phyloP scores from a whole-genome alignment of 768 basidiomycete species.

The Suillus paluster region DNA sequence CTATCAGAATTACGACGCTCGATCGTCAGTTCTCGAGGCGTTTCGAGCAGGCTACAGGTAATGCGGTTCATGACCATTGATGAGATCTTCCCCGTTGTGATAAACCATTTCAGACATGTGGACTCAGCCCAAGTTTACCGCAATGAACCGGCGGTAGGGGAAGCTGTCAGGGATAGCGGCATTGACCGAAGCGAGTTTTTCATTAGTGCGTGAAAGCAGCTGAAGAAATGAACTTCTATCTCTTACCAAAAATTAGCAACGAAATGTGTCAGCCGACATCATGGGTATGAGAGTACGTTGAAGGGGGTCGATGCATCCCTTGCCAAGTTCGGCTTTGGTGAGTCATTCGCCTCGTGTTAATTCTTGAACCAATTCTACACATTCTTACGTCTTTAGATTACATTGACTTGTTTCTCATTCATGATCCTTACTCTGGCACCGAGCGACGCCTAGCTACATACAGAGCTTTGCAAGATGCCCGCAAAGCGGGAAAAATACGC shows the following conservation, averaged over 20 bases:
- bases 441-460: conserved; percentile 72
- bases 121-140: conserved; percentile 75
- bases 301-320: conserved; percentile 66
- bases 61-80: conserved; percentile 7
- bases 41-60: conserved; percentile 70
- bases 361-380: conserved; percentile 1
- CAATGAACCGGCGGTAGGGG: conserved; percentile 66
- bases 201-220: conserved; percentile 55
- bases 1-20: conserved; percentile 65
- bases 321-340: conserved; percentile 60
- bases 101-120: conserved; percentile 54
- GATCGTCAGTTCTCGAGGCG: conserved; percentile 60
- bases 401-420: conserved; percentile 79
- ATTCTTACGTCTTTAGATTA: conserved; percentile 44
- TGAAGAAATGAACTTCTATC: conserved; percentile 4
- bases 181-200: conserved; percentile 65
- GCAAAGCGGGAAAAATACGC: conserved; percentile 65
- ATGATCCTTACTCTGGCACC: conserved; percentile 69
- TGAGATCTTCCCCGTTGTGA: background rate
- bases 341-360: conserved; percentile 21
- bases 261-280: conserved; percentile 59
- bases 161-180: conserved; percentile 60
- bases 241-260: conserved; percentile 50
- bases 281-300: conserved; percentile 66
- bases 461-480: conserved; percentile 68